Evolutionary conservation across 163 green algal genomes (phyloP), one percentile per base, ranked within the genome.

Genomic region (Chloromonas sp.): DNA sequence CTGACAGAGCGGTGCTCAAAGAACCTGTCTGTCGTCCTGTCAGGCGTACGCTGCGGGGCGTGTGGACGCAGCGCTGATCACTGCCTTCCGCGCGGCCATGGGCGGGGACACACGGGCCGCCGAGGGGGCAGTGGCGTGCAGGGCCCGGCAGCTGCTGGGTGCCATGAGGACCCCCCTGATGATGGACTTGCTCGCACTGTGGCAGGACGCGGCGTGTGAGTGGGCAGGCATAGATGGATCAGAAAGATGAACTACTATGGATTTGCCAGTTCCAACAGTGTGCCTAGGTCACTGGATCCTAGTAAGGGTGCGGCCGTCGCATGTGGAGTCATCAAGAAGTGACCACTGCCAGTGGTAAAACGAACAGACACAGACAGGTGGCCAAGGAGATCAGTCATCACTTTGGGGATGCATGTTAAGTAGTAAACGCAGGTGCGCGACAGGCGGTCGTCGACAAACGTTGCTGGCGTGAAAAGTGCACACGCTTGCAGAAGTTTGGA

Each of bases 31-130:
- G 36, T 36, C 36, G 36, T 36, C 36, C 36, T 36, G 36, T 36
- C 77, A 82, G 60, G 79, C 71, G 79, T 71, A 82, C 13, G 59
- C 79, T 1, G 58, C 14, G 1, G 79, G 79, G 1, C 79, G 79
- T 2, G 79, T 82, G 79, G 79, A 82, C 79, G 14, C 59, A 58
- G 59, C 79, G 1, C 79, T 82, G 11, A 82, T 82, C 3, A 82
- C 8, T n/a, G 79, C 59, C 60, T 82, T 82, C 59, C 8, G 59
- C 59, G 3, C 71, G 1, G 79, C 79, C 14, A 36, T 36, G 3
- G 36, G 8, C 8, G 79, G 79, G 2, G 79, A 82, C 79, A 57
- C 8, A 1, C 59, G 59, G 3, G 79, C 59, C 1, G 79, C 79
- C 11, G 79, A 82, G 79, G 11, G 70, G 79, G 79, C 79, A 3